Percentiles rank a stretch among this genome's conserved stretches.
These are phyloP conservation scores for Cyclospora cayetanensis DNA, from an alignment of 169 alveolate genomes.

Conservation along the genomic window DNA sequence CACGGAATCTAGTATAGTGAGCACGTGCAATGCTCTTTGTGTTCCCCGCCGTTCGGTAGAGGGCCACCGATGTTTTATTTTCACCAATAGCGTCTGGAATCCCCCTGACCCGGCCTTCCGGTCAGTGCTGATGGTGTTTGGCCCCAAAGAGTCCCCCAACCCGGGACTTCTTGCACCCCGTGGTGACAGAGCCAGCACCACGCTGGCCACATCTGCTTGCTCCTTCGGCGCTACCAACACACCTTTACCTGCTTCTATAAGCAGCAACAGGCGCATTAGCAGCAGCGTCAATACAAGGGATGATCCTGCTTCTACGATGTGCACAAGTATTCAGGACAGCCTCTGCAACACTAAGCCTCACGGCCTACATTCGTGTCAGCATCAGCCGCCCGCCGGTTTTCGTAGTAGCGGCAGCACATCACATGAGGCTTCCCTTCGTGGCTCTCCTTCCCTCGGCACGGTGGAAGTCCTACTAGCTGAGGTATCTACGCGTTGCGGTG, in stretches of 20 bases:
- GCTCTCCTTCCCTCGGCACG: too few species aligned
- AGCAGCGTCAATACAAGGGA: too few species aligned
- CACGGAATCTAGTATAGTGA: too few species aligned
- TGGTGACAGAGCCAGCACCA: not conserved
- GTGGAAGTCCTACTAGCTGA: too few species aligned
- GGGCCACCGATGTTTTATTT: not conserved
- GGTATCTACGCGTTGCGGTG: too few species aligned
- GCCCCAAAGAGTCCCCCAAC: not conserved
- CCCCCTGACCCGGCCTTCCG: not conserved
- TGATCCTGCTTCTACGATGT: too few species aligned
- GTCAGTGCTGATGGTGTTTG: conserved; percentile 11
- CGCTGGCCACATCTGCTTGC: not conserved
- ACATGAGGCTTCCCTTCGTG: too few species aligned
- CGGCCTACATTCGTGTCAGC: not conserved
- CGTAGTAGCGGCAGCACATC: conserved; percentile 19
- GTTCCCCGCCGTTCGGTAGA: too few species aligned
- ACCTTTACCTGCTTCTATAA: not conserved
- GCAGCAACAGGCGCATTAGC: not conserved
- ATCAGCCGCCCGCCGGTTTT: not conserved
- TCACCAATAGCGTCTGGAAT: not conserved
- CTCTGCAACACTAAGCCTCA: not conserved
- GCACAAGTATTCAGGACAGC: not conserved
- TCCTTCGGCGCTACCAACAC: not conserved
- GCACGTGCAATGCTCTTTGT: too few species aligned
- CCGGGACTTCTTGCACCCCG: not conserved